phyloP scores from a whole-genome alignment of 352 stramenopile genomes.

The Phytopythium oedochilum region DNA sequence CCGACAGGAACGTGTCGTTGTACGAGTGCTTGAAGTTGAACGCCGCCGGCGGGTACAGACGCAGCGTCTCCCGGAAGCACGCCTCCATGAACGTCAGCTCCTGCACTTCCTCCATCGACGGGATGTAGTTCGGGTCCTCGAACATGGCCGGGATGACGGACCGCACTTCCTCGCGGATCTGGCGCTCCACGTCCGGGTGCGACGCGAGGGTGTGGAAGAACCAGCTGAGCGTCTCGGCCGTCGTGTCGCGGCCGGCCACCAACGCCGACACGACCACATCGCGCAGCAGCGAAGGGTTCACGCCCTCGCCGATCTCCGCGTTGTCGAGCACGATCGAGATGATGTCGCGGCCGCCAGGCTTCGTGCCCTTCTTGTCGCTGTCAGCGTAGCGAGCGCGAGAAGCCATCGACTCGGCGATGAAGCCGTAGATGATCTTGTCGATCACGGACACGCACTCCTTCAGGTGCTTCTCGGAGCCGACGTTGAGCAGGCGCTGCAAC shows the following conservation, averaged over 20 bases:
- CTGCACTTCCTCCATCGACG: slow-evolving; percentile 12
- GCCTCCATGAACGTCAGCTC: slow-evolving; percentile 19
- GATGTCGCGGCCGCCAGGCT: background rate
- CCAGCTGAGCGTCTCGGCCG: slow-evolving; percentile 6
- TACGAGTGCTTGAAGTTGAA: slow-evolving; percentile 25
- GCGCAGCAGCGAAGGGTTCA: too few species aligned
- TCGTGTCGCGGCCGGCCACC: background rate
- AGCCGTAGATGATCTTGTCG: slow-evolving; percentile 7
- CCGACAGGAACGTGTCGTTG: slow-evolving; percentile 29
- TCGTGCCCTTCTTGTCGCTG: slow-evolving; percentile 1
- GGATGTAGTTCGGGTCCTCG: background rate
- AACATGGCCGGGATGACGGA: background rate
- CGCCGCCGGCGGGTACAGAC: slow-evolving; percentile 18
- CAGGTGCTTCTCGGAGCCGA: slow-evolving; percentile 22
- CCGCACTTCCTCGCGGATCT: slow-evolving; percentile 19
- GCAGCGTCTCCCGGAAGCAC: slow-evolving; percentile 10
- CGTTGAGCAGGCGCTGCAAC: slow-evolving; percentile 12
- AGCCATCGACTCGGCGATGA: too few species aligned
- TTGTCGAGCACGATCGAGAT: background rate
- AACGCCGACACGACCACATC: too few species aligned
- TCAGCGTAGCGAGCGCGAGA: too few species aligned
- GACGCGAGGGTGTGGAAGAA: slow-evolving; percentile 19
- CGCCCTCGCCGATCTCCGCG: background rate
- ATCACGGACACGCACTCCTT: slow-evolving; percentile 15
- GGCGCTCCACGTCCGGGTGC: slow-evolving; percentile 17